Evolutionary conservation across 139 green algal species (phyloP).

Genomic region (Chlamydomonas sp.): DNA sequence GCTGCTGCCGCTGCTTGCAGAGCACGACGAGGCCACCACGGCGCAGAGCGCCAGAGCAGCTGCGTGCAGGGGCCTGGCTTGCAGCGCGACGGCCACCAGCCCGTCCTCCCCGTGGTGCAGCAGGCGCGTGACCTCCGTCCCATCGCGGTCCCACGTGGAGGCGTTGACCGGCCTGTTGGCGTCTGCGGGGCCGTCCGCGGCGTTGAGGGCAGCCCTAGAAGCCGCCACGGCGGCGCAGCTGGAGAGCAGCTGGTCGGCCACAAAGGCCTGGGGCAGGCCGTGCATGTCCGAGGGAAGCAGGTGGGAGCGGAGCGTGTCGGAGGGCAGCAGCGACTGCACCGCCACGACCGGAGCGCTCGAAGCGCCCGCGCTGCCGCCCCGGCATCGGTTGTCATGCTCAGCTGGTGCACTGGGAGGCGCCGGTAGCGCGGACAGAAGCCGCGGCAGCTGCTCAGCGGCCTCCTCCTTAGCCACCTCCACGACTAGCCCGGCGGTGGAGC

Average conservation of each 20-base stretch:
- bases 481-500: neutral
- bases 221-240: no score
- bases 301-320: neutral
- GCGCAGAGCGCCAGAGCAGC: slow-evolving; percentile 7
- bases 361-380: neutral
- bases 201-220: neutral
- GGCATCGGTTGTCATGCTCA: no score
- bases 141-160: neutral
- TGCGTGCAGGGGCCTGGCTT: slow-evolving; percentile 8
- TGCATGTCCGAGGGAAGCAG: neutral
- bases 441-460: slow-evolving; percentile 13
- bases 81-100: slow-evolving; percentile 30
- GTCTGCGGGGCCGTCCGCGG: neutral
- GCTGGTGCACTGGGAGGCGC: neutral
- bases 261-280: neutral
- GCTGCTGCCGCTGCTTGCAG: neutral
- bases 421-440: slow-evolving; percentile 2
- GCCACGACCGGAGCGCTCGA: neutral
- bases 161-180: neutral
- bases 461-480: slow-evolving; percentile 41
- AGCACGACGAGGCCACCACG: slow-evolving; percentile 4
- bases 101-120: slow-evolving; percentile 31
- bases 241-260: neutral
- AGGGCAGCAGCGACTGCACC: neutral
- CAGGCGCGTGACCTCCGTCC: neutral